Evolutionary conservation across 2,329 filamentous ascomycete genomes (phyloP).

Genomic region (Lachnellula subtilissima): DNA sequence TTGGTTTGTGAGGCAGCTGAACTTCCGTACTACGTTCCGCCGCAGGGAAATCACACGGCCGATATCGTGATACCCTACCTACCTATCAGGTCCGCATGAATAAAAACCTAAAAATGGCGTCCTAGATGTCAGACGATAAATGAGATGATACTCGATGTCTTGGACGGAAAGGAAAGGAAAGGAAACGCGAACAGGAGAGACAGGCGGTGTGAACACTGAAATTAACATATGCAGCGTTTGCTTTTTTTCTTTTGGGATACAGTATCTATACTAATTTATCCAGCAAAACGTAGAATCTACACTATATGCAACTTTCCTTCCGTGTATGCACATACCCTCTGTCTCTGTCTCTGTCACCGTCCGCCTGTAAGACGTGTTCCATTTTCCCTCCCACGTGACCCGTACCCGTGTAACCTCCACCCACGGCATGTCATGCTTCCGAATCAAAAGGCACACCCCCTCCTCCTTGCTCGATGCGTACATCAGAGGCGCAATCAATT

Average conservation of each 20-base stretch:
- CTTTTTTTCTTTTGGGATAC: neutral
- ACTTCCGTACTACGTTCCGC: slow-evolving; percentile 39
- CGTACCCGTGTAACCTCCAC: neutral
- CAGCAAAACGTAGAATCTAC: neutral
- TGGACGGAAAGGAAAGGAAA: no score
- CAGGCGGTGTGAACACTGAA: neutral
- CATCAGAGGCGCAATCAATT: no score
- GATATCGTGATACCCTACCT: neutral
- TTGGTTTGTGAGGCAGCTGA: slow-evolving; percentile 59
- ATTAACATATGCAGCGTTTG: neutral
- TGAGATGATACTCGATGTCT: no score
- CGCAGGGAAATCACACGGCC: neutral
- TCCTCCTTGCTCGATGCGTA: no score
- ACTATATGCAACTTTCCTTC: neutral
- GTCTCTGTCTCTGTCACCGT: neutral
- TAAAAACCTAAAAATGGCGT: no score
- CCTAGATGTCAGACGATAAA: no score
- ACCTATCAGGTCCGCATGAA: no score
- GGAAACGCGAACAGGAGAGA: no score
- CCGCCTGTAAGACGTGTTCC: neutral
- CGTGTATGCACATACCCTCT: neutral
- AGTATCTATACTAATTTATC: neutral
- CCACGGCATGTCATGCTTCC: neutral
- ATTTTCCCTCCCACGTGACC: neutral
- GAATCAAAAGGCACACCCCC: no score